Conservation (phyloP, 140 eudicot species). For the Flaveria floridana region DNA sequence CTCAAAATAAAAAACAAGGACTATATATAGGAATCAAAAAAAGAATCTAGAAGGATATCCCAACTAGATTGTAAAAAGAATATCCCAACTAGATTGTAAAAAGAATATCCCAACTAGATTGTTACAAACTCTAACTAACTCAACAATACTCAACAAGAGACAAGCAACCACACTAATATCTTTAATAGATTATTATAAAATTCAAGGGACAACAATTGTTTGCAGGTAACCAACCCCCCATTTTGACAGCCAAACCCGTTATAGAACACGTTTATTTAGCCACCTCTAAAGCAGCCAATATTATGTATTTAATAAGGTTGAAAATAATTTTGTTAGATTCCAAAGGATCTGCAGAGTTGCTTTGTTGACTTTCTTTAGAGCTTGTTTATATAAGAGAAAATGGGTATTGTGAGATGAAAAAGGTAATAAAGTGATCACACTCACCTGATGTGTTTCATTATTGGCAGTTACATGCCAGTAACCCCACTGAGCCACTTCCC, state of each 20-base stretch:
- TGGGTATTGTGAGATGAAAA: slow-evolving; percentile 19
- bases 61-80: too few relatives aligned
- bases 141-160: too few relatives aligned
- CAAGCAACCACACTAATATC: too few relatives aligned
- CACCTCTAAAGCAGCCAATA: too few relatives aligned
- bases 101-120: too few relatives aligned
- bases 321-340: background rate
- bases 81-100: too few relatives aligned
- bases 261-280: too few relatives aligned
- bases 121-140: too few relatives aligned
- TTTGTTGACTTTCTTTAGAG: slow-evolving; percentile 13
- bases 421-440: background rate
- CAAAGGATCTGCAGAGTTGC: background rate
- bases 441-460: slow-evolving; percentile 71
- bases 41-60: too few relatives aligned
- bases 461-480: slow-evolving; percentile 67
- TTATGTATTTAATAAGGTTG: background rate
- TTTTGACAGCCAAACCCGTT: background rate
- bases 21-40: too few relatives aligned
- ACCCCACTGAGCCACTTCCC: slow-evolving; percentile 96
- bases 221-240: background rate
- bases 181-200: background rate
- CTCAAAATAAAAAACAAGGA: too few relatives aligned
- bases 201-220: slow-evolving; percentile 3
- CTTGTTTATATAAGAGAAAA: background rate